Evolutionary conservation across 139 green algal species (phyloP).

Genomic region (Picochlorum sp.): DNA sequence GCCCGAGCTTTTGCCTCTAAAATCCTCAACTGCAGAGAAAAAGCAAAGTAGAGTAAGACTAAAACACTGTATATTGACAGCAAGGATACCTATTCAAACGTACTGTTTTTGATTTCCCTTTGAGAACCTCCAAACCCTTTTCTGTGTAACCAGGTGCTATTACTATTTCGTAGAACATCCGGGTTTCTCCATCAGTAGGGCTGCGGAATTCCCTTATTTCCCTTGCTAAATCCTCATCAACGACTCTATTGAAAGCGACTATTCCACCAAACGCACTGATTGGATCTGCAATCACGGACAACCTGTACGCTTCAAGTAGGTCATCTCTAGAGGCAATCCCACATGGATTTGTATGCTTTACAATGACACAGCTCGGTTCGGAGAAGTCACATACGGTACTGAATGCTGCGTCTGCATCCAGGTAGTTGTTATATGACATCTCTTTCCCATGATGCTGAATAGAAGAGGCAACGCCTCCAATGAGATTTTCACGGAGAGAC

Average conservation of each 20-base stretch:
- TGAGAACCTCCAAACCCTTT: slow-evolving; percentile 84
- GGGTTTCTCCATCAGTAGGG: slow-evolving; percentile 90
- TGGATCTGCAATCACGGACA: slow-evolving; percentile 89
- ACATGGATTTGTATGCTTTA: slow-evolving; percentile 99
- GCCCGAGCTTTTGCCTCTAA: slow-evolving; percentile 78
- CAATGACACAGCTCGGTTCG: slow-evolving; percentile 87
- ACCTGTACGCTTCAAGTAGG: slow-evolving; percentile 86
- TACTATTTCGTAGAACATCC: slow-evolving; percentile 99
- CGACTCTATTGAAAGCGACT: slow-evolving; percentile 94
- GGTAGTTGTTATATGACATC: slow-evolving; percentile 99
- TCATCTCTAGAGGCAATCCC: slow-evolving; percentile 72
- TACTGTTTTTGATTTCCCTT: slow-evolving; percentile 92
- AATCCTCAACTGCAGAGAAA: slow-evolving; percentile 70
- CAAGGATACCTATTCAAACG: slow-evolving; percentile 3
- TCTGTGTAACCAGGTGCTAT: slow-evolving; percentile 91
- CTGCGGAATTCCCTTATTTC: slow-evolving; percentile 88
- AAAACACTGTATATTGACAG: not conserved
- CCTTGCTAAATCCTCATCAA: slow-evolving; percentile 73
- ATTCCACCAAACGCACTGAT: slow-evolving; percentile 96
- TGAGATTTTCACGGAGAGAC: slow-evolving; percentile 65
- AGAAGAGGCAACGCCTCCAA: slow-evolving; percentile 74
- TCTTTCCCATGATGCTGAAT: slow-evolving; percentile 96
- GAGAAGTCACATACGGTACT: slow-evolving; percentile 62
- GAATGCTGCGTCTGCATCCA: slow-evolving; percentile 86
- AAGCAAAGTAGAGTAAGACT: not conserved